A percentile compares a stretch with the other conserved stretches of the same genome.
Conservation (phyloP, 306 rosid genomes). For the Glycyrrhiza uralensis region DNA sequence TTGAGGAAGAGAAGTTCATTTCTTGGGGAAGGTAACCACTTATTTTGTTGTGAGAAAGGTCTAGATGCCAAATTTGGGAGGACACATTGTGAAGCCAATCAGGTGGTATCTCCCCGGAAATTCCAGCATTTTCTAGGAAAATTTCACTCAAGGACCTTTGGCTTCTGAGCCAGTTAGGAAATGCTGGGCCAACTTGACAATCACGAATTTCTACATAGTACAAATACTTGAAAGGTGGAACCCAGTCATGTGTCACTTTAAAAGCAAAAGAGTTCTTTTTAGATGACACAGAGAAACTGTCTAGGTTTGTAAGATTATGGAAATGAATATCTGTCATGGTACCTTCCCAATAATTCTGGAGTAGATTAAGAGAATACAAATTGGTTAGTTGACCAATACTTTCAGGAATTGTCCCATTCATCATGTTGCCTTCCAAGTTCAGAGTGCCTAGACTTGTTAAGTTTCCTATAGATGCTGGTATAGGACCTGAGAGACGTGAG, state of each 20-base stretch:
- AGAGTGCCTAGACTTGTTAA: neutral
- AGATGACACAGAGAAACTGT: neutral
- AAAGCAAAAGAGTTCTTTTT: neutral
- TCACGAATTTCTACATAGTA: neutral
- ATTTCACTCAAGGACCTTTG: neutral
- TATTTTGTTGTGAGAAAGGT: conserved; percentile 20
- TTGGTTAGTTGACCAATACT: conserved; percentile 7
- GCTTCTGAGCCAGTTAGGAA: conserved; percentile 15
- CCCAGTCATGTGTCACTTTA: conserved; percentile 6
- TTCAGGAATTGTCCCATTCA: conserved; percentile 19
- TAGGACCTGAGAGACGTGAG: neutral
- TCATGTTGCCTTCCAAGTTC: neutral
- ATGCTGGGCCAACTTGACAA: conserved; percentile 11
- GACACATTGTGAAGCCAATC: conserved; percentile 15
- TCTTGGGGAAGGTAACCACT: conserved; percentile 8
- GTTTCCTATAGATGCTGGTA: conserved; percentile 3
- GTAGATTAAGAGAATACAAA: neutral
- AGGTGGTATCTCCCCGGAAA: neutral
- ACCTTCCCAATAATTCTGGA: conserved; percentile 10
- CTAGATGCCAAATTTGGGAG: neutral
- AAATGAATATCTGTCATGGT: conserved; percentile 6
- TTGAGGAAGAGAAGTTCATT: neutral
- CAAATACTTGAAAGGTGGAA: neutral
- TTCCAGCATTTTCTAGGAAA: neutral
- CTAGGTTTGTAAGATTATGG: neutral